Percentiles rank a stretch among this genome's conserved stretches.
Conservation (phyloP, 2,329 filamentous ascomycete genomes). For the Penicillium expansum region DNA sequence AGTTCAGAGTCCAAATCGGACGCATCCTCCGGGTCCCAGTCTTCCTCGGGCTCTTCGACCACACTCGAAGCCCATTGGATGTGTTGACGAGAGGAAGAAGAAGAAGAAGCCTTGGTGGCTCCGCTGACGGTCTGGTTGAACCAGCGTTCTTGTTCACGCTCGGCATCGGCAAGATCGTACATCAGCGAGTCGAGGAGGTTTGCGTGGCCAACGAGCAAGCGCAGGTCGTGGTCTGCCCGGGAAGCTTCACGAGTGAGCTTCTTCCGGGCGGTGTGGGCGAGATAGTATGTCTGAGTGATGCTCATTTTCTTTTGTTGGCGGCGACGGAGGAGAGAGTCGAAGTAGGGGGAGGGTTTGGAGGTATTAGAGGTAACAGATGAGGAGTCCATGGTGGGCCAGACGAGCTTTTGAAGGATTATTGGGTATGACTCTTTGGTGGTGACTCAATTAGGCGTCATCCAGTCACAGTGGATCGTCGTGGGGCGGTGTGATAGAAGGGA, state of each 20-base stretch:
- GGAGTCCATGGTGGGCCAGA: conserved; percentile 26
- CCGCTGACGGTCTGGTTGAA: conserved; percentile 93
- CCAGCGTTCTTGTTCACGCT: conserved; percentile 93
- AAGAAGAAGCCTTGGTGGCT: conserved; percentile 54
- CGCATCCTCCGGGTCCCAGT: conserved; percentile 63
- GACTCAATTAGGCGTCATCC: conserved; percentile 31
- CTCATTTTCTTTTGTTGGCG: conserved; percentile 81
- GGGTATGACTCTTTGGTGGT: conserved; percentile 32
- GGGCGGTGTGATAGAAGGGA: conserved; percentile 28
- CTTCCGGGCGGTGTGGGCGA: conserved; percentile 90
- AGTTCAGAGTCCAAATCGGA: conserved; percentile 54
- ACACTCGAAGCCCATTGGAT: conserved; percentile 85
- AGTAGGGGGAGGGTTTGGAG: conserved; percentile 38
- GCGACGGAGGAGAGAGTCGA: conserved; percentile 39
- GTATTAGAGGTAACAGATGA: conserved; percentile 16
- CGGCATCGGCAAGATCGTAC: conserved; percentile 85
- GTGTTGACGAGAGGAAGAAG: conserved; percentile 56
- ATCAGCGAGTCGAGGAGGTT: conserved; percentile 96
- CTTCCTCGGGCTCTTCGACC: conserved; percentile 64
- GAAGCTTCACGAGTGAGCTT: conserved; percentile 94
- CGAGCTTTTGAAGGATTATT: conserved; percentile 28
- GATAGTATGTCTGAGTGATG: conserved; percentile 96
- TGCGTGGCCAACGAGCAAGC: conserved; percentile 93
- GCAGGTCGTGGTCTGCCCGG: conserved; percentile 88
- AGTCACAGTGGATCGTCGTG: conserved; percentile 23